Conservation (phyloP, 2,329 filamentous ascomycete genomes). For the Hymenoscyphus albidus region DNA sequence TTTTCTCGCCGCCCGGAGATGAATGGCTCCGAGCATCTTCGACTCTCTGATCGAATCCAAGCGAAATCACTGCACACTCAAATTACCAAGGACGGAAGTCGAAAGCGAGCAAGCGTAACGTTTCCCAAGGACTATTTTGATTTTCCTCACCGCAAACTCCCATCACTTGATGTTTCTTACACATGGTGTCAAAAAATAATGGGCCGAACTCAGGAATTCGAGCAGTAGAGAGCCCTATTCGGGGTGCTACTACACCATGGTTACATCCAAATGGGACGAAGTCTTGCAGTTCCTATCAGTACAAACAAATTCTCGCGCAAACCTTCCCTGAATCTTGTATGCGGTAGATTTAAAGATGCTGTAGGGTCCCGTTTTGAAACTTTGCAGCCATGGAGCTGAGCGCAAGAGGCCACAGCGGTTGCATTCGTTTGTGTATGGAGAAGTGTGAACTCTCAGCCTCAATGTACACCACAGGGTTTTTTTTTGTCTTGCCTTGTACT, state of each 20-base stretch:
- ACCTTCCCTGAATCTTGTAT: neutral
- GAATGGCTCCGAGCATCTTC: too few species aligned
- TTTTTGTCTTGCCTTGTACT: neutral
- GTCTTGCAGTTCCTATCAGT: neutral
- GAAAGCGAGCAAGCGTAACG: conserved; percentile 2
- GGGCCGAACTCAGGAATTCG: neutral
- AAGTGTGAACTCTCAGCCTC: neutral
- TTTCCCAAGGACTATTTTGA: neutral
- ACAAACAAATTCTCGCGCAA: neutral
- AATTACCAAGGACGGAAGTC: neutral
- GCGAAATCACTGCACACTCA: neutral
- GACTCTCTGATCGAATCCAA: neutral
- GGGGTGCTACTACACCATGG: neutral
- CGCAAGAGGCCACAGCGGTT: neutral
- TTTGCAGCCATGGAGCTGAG: neutral
- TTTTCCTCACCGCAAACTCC: neutral
- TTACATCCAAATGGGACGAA: neutral
- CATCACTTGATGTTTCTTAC: neutral
- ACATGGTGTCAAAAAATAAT: neutral
- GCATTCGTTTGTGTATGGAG: neutral
- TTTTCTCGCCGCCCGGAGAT: too few species aligned
- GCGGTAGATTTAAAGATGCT: neutral
- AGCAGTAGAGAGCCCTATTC: neutral
- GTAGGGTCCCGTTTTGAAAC: neutral
- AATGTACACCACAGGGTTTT: neutral